Evolutionary conservation across 2,329 filamentous ascomycete species (phyloP), one percentile per base, ranked within the genome.

Genomic region (Penicillium psychrosexuale): DNA sequence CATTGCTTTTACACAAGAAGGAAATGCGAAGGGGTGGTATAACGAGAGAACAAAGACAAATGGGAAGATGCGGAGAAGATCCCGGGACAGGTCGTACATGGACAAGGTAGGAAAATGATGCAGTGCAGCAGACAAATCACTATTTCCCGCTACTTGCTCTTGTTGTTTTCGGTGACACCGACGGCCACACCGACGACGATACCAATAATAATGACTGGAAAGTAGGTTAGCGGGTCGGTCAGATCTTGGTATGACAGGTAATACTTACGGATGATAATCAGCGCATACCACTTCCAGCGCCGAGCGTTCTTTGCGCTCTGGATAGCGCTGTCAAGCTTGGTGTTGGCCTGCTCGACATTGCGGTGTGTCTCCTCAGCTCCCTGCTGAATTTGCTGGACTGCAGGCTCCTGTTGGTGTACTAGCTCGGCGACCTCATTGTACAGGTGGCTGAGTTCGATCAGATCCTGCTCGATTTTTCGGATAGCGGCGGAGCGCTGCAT

Each of bases 211-310:
- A 82, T 69, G 51, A 82, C 80, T 83, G 51, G 24, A 44, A 8
- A 34, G 46, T 51, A 40, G 31, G 49, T 61, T 63, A 59, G 59
- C 49, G 22, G 12, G 28, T 9, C n/a, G 45, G 17, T 15, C 43
- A 34, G 43, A 34, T 19, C 39, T 34, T 47, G 11, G 61, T 51
- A 12, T 43, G 30, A 28, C 9, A 45, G 39, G n/a, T 31, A 15
- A 28, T 63, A 84, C 82, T 75, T 71, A 82, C 78, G 77, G 65
- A 81, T 77, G 68, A 97, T 90, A 67, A 87, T 86, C 64, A 96
- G 77, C 80, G 91, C 96, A 72, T 89, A 92, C 92, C 91, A 97
- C 88, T 97, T 97, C 91, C 95, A 96, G 78, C 86, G 90, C 64
- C 90, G 83, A 47, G 88, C 90, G 65, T 85, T 84, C 71, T 88